Evolutionary conservation across 305 asterid genomes (phyloP).

Genomic region (Lippia alba): DNA sequence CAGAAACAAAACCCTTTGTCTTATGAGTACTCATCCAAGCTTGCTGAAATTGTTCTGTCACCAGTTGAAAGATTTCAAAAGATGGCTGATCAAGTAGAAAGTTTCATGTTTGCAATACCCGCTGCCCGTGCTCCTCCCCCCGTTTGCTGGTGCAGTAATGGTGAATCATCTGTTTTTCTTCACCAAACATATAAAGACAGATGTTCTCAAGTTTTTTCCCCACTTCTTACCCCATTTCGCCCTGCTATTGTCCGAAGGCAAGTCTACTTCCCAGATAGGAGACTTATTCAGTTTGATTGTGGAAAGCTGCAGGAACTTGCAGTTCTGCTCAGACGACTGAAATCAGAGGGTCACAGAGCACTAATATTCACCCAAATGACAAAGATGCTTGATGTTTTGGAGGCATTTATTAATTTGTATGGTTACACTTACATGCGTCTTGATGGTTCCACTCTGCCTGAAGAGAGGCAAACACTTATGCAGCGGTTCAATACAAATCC

Average conservation of each 20-base stretch:
- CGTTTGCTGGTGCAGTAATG: conserved; percentile 90
- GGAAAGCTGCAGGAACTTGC: conserved; percentile 99
- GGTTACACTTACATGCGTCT: conserved; percentile 99
- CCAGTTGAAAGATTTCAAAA: conserved; percentile 85
- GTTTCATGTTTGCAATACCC: conserved; percentile 99
- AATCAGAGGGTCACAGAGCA: conserved; percentile 96
- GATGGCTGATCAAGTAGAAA: conserved; percentile 81
- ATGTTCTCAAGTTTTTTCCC: conserved; percentile 67
- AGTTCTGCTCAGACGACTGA: conserved; percentile 82
- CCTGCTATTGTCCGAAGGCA: conserved; percentile 98
- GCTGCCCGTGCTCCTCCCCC: conserved; percentile 99
- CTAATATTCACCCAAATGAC: conserved; percentile 99
- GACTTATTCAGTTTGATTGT: conserved; percentile 97
- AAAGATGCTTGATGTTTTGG: conserved; percentile 98
- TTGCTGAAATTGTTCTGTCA: conserved; percentile 78
- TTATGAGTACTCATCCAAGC: conserved; percentile 70
- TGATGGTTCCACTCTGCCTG: conserved; percentile 98
- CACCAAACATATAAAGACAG: conserved; percentile 59
- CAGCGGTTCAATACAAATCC: conserved; percentile 97
- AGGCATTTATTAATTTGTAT: conserved; percentile 92
- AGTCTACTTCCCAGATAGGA: conserved; percentile 98
- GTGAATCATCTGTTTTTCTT: conserved; percentile 70
- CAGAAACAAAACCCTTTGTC: conserved; percentile 63
- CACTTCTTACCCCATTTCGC: conserved; percentile 87
- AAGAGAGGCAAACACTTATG: conserved; percentile 98